Conservation (phyloP, 345 rosid genomes). For the Salix brachista region DNA sequence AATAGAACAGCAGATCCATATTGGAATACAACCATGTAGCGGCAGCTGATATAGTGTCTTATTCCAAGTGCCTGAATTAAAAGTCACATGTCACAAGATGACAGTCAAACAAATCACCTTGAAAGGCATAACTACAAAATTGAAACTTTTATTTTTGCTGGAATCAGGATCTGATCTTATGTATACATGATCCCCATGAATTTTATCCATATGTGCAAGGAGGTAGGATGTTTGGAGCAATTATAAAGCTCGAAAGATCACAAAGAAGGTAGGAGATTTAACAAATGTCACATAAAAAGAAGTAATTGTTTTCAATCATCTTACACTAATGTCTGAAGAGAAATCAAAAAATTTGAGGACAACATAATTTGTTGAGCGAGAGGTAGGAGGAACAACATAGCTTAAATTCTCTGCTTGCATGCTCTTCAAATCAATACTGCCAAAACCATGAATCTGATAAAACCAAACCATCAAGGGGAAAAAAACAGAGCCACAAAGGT, state of each 20-base stretch:
- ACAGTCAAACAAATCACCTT: not conserved
- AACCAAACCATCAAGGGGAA: slow-evolving; percentile 34
- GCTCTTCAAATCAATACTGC: slow-evolving; percentile 95
- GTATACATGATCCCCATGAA: not conserved
- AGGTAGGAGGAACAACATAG: slow-evolving; percentile 76
- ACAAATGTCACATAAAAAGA: slow-evolving; percentile 2
- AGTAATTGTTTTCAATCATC: slow-evolving; percentile 26
- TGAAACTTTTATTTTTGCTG: not conserved
- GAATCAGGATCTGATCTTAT: not conserved
- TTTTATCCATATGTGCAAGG: not conserved
- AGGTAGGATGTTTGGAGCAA: not conserved
- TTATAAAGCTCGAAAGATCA: not conserved
- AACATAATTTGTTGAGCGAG: slow-evolving; percentile 84
- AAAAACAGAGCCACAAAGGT: slow-evolving; percentile 13
- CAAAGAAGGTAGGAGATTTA: not conserved
- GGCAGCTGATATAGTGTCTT: slow-evolving; percentile 40
- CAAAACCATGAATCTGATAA: slow-evolving; percentile 80
- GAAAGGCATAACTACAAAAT: not conserved
- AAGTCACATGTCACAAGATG: not conserved
- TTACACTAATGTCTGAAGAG: slow-evolving; percentile 64
- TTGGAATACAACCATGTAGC: slow-evolving; percentile 82
- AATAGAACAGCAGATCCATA: slow-evolving; percentile 92
- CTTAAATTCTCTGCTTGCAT: slow-evolving; percentile 85
- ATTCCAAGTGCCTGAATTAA: slow-evolving; percentile 46
- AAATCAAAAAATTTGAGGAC: slow-evolving; percentile 66